Conservation (phyloP, 305 asterid genomes). For the Solanum hybrid region DNA sequence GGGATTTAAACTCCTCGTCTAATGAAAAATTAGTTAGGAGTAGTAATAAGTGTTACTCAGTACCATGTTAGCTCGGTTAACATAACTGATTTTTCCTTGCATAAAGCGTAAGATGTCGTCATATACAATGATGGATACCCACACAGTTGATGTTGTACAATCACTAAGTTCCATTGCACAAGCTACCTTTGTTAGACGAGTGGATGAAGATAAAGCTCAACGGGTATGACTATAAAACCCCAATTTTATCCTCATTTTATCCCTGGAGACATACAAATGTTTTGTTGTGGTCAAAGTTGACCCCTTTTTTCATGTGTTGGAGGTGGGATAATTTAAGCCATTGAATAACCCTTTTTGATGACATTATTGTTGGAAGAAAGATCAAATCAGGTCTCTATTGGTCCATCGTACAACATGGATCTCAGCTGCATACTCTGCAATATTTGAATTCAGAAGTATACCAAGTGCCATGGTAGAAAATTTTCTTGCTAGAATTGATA, state of each 20-base stretch:
- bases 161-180: not conserved
- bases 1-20: not conserved
- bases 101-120: not conserved
- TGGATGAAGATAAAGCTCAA: not conserved
- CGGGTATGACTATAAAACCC: not conserved
- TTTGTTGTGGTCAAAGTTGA: not conserved
- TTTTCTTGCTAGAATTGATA: not conserved
- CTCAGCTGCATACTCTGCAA: not conserved
- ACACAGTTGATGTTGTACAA: not conserved
- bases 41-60: not conserved
- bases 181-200: not conserved
- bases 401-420: constrained; percentile 8
- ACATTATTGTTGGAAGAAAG: constrained; percentile 15
- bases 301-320: not conserved
- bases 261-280: not conserved
- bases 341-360: not conserved
- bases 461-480: not conserved
- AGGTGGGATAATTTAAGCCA: not conserved
- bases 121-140: not conserved
- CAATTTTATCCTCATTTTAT: not conserved
- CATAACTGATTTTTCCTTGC: not conserved
- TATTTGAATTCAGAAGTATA: not conserved
- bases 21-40: not conserved
- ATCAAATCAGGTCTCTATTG: constrained; percentile 20
- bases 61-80: not conserved